Percentiles rank a stretch among this genome's conserved stretches.
Evolutionary conservation across 2,329 filamentous ascomycete genomes (phyloP).

Genomic region (Aspergillus chevalieri): DNA sequence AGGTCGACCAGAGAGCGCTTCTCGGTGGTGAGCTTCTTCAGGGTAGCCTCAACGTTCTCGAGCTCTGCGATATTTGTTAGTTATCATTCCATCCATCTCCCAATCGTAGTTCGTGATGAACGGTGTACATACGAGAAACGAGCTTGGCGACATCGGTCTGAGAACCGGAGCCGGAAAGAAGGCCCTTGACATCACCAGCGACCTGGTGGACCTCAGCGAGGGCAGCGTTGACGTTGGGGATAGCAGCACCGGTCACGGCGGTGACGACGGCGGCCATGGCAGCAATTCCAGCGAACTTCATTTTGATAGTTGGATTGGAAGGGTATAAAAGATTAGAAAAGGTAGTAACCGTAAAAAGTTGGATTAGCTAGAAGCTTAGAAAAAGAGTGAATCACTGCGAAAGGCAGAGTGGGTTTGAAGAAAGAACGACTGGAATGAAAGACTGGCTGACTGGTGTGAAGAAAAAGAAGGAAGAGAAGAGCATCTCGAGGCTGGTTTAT

Average conservation of each 20-base stretch:
- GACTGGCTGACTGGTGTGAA: background rate
- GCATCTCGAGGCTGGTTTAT: too few species aligned
- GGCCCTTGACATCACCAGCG: background rate
- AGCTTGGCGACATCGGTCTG: background rate
- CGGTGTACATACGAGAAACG: background rate
- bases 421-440: background rate
- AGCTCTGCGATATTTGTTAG: background rate
- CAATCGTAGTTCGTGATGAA: background rate
- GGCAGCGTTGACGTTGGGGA: background rate
- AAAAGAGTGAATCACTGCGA: background rate
- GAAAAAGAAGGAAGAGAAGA: background rate
- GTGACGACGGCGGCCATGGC: background rate
- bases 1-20: background rate
- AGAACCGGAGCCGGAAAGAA: background rate
- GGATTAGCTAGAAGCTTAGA: background rate
- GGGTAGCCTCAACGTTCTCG: background rate
- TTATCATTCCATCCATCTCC: background rate
- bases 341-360: background rate
- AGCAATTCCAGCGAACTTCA: background rate
- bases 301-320: background rate
- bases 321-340: background rate
- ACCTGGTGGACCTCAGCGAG: background rate
- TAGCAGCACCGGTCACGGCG: background rate
- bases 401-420: background rate
- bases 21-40: background rate